phyloP scores from a whole-genome alignment of 192 early-diverging fungal genomes.

The Rhizophagus prolifer region DNA sequence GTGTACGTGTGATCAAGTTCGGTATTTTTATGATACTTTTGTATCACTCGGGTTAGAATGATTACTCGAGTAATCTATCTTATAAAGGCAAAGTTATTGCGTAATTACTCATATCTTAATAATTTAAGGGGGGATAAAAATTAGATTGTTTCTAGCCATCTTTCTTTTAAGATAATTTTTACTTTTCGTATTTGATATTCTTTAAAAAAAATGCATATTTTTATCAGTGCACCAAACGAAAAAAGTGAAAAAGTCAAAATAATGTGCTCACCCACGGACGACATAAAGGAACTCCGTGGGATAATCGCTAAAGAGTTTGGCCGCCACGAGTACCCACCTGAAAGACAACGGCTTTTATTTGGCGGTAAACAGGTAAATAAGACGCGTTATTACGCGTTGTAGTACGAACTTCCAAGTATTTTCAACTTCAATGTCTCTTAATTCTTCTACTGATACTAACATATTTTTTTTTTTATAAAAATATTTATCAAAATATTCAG shows the following conservation, averaged over 20 bases:
- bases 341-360: constrained; percentile 36
- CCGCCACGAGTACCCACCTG: neutral
- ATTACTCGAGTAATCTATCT: no score
- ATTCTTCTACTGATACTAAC: neutral
- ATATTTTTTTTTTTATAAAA: neutral
- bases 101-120: no score
- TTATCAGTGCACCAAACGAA: neutral
- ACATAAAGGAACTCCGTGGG: neutral
- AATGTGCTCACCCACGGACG: neutral
- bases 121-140: no score
- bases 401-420: no score
- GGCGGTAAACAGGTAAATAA: constrained; percentile 39
- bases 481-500: constrained; percentile 13
- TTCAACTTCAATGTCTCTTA: no score
- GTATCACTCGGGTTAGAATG: no score
- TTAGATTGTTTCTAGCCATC: no score
- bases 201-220: neutral
- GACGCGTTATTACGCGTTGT: neutral
- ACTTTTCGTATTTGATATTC: no score
- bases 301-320: constrained; percentile 6
- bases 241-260: neutral
- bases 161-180: no score
- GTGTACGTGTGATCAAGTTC: no score
- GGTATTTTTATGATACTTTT: no score
- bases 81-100: no score